Percentiles rank a stretch among this genome's conserved stretches.
These are phyloP conservation scores for Pseudopediastrum boryanum DNA, from an alignment of 139 green algal species.

Conservation along the genomic window DNA sequence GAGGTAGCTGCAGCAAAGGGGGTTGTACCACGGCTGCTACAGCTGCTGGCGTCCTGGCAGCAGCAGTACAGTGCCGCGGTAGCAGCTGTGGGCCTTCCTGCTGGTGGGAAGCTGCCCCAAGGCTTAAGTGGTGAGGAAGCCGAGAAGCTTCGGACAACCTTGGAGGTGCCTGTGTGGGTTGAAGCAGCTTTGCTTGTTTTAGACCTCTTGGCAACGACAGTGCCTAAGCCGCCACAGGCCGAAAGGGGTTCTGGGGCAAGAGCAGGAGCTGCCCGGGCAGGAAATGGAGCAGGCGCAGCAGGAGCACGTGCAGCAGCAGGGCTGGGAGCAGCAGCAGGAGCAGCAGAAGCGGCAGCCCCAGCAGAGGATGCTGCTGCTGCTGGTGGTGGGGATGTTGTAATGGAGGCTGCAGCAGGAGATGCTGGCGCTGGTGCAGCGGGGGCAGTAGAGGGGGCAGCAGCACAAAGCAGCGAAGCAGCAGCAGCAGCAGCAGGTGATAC, in stretches of 20 bases:
- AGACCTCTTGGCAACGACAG: conserved; percentile 60
- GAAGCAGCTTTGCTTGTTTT: conserved; percentile 81
- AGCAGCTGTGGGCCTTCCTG: neutral
- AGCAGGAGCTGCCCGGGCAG: neutral
- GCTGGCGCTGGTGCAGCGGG: neutral
- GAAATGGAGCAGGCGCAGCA: conserved; percentile 10
- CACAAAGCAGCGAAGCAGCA: neutral
- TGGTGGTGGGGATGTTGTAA: neutral
- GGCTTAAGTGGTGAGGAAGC: neutral
- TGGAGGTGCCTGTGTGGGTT: conserved; percentile 81
- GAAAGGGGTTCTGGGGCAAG: conserved; percentile 13
- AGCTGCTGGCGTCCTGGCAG: conserved; percentile 70
- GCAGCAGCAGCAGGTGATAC: conserved; percentile 13
- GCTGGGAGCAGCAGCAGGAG: neutral
- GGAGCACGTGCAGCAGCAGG: conserved; percentile 31
- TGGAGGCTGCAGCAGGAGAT: neutral
- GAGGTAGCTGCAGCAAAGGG: conserved; percentile 54
- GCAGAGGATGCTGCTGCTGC: neutral
- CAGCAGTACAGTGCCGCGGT: conserved; percentile 36
- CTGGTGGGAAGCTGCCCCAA: neutral
- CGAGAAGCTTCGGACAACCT: too few species aligned
- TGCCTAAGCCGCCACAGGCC: conserved; percentile 25
- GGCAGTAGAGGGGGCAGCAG: neutral
- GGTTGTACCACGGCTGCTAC: conserved; percentile 44
- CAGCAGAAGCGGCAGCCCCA: conserved; percentile 1